Percentiles rank a stretch among this genome's conserved stretches.
Evolutionary conservation across 164 flowering plant species (phyloP).

Genomic region (Dillenia suffruticosa): DNA sequence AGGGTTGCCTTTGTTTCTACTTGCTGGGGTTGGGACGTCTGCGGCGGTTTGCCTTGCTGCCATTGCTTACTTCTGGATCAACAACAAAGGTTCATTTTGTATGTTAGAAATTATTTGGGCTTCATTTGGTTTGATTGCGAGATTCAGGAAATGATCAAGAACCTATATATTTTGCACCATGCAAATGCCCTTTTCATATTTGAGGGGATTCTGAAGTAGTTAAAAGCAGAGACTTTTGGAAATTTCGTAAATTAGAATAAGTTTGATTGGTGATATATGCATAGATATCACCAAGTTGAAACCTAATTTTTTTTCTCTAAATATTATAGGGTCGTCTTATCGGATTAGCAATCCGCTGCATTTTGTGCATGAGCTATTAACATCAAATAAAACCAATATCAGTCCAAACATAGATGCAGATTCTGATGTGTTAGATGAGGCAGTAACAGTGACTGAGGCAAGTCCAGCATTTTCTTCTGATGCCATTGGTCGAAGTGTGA

Average conservation of each 20-base stretch:
- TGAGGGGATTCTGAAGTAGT: too few species aligned
- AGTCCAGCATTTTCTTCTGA: constrained; percentile 10
- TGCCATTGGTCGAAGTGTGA: neutral
- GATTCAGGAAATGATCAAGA: too few species aligned
- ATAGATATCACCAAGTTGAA: too few species aligned
- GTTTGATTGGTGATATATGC: too few species aligned
- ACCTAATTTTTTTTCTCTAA: too few species aligned
- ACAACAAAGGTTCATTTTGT: constrained; percentile 35
- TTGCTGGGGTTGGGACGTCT: constrained; percentile 47
- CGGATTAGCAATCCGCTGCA: constrained; percentile 25
- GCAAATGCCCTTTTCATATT: too few species aligned
- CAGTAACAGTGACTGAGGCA: constrained; percentile 13
- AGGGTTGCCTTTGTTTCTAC: constrained; percentile 33
- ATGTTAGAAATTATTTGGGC: neutral
- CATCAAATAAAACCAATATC: constrained; percentile 6
- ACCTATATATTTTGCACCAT: too few species aligned
- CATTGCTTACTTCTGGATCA: constrained; percentile 41
- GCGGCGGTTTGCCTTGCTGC: constrained; percentile 41
- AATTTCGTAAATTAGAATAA: too few species aligned
- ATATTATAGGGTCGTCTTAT: constrained; percentile 31
- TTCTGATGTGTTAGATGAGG: constrained; percentile 9
- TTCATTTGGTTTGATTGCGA: too few species aligned
- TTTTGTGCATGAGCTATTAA: constrained; percentile 20
- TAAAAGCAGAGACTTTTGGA: too few species aligned
- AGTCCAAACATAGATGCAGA: constrained; percentile 3